phyloP scores from a whole-genome alignment of 1,139 yeast species.

The Geotrichum phurueaensis region DNA sequence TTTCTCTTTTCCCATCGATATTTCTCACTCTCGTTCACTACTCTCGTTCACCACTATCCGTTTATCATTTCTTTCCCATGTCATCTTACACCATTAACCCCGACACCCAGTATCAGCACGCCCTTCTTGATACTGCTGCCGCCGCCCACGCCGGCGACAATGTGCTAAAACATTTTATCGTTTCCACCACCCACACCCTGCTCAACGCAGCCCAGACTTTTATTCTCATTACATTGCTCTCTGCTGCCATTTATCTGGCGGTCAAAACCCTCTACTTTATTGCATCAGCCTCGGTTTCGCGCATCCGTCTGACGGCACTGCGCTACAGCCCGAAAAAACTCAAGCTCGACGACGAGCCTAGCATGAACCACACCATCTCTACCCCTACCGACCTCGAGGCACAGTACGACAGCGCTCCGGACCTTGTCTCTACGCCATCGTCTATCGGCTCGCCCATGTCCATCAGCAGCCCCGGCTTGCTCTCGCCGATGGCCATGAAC shows the following conservation, averaged over 20 bases:
- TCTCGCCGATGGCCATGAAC: constrained; percentile 6
- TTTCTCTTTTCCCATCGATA: not conserved
- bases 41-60: not conserved
- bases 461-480: constrained; percentile 11
- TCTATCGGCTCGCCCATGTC: constrained; percentile 13
- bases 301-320: constrained; percentile 3
- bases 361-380: not conserved
- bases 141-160: not conserved
- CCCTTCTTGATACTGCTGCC: constrained; percentile 8
- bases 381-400: constrained; percentile 7
- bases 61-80: not conserved
- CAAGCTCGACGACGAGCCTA: not conserved
- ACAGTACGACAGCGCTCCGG: constrained; percentile 8
- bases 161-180: not conserved
- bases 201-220: constrained; percentile 1
- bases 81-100: constrained; percentile 12
- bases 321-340: not conserved
- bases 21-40: constrained; percentile 6
- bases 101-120: constrained; percentile 13
- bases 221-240: constrained; percentile 12
- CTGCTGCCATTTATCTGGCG: constrained; percentile 11
- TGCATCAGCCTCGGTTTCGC: not conserved
- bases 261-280: constrained; percentile 2
- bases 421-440: constrained; percentile 11
- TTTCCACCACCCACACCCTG: not conserved